phyloP scores from a whole-genome alignment of 163 green algal species.

The Chloromonas sp. region DNA sequence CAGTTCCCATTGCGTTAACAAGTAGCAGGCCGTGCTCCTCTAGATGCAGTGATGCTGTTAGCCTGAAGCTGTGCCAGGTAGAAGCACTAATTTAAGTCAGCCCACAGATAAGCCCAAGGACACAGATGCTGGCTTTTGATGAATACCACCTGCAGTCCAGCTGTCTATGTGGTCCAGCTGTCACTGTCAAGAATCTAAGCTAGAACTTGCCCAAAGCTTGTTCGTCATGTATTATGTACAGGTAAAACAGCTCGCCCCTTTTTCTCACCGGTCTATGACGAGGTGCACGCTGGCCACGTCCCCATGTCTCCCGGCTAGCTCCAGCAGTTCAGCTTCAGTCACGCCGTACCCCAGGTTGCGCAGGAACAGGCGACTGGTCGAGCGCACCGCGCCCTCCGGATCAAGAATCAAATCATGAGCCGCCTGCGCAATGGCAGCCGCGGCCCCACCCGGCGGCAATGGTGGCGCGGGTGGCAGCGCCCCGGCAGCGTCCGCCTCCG shows the following conservation, averaged over 20 bases:
- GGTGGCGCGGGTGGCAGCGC: background rate
- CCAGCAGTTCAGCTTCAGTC: slow-evolving; percentile 78
- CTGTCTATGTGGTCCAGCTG: no score
- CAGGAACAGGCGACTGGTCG: slow-evolving; percentile 85
- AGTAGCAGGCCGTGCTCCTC: background rate
- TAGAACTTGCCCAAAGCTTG: no score
- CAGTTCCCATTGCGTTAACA: background rate
- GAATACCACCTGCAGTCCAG: no score
- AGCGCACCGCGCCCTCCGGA: background rate
- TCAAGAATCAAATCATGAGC: background rate
- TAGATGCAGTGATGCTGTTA: no score
- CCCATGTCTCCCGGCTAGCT: slow-evolving; percentile 68
- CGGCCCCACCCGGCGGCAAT: background rate
- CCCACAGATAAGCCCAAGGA: no score
- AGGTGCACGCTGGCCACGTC: slow-evolving; percentile 81
- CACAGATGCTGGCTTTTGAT: no score
- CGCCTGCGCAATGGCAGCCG: background rate
- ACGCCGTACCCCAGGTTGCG: slow-evolving; percentile 91
- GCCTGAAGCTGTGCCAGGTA: no score
- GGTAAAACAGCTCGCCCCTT: no score
- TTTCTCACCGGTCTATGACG: slow-evolving; percentile 67
- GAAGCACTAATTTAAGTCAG: no score
- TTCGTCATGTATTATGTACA: no score
- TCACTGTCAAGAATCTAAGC: no score
- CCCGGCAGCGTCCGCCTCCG: background rate